Base-by-base conservation (phyloP, 73 alveolate genomes). In the Uronychia setigera region DNA sequence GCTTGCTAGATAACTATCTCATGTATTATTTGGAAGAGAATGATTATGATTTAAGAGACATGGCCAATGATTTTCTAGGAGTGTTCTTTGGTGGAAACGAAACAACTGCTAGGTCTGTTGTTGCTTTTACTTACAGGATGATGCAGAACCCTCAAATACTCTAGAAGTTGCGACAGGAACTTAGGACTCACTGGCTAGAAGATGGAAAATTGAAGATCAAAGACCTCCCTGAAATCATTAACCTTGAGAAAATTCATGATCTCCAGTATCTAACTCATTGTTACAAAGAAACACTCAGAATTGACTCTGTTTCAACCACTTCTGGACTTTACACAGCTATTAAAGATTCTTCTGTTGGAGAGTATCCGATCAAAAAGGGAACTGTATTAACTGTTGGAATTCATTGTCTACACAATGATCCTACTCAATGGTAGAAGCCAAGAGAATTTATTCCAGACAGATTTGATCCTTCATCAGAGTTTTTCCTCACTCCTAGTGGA, bases 361-460 rank as follows among this genome's bases (percentile, higher is more conserved):
- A 5, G 67, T 46, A 46, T 46, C 67, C 5, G n/a, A 46, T 46
- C 67, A 46, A 46, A 46, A 46, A 46, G 19, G 67, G 67, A 46
- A 46, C 67, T 46, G 67, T 46, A 19, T 46, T 5, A 5, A 19
- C 19, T 46, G 19, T 19, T 46, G 79, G 79, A 1, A 67, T 67
- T 5, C 5, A 67, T 9, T 14, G 32, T 5, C 32, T 67, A 5
- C 29, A 67, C 32, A 67, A 67, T 26, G 34, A 67, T 28, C 67
- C 74, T 1, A 33, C 26, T 1, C 74, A 31, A 27, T 81, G 88
- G 88, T 34, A 58, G 1, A 58, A 59, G 11, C 90, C 90, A 1
- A 74, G 78, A 0, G 67, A 89, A 29, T 89, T 78, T 81, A 58
- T 84, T 29, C 95, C 95, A 0, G 92, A 89, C 27, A 89, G 95